Evolutionary conservation across 2,329 filamentous ascomycete genomes (phyloP).

Genomic region (Remersonia thermophila): DNA sequence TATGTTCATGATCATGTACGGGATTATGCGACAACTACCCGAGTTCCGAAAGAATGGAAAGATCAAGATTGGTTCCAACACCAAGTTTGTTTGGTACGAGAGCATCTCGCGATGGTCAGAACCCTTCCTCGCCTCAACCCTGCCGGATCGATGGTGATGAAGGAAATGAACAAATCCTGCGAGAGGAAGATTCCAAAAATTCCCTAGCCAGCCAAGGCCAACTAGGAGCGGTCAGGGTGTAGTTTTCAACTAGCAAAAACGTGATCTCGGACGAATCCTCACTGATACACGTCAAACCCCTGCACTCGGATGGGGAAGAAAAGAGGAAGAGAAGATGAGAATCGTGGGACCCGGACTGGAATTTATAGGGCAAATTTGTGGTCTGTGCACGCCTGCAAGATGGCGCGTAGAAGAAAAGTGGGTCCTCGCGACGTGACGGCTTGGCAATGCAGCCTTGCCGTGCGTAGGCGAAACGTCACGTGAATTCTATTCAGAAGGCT

Average conservation of each 20-base stretch:
- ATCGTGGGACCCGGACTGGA: not conserved
- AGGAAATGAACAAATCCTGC: constrained; percentile 28
- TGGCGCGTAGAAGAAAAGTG: no score
- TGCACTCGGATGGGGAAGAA: constrained; percentile 51
- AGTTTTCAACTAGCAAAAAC: constrained; percentile 91
- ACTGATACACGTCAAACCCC: constrained; percentile 73
- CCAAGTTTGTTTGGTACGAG: no score
- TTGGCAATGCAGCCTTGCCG: no score
- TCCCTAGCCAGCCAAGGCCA: constrained; percentile 59
- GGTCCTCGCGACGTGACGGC: no score
- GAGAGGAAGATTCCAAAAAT: constrained; percentile 55
- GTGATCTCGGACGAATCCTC: constrained; percentile 78
- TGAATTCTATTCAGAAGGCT: no score
- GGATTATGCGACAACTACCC: no score
- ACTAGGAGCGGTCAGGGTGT: constrained; percentile 62
- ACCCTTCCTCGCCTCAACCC: constrained; percentile 15
- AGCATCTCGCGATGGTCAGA: no score
- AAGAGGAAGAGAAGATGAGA: constrained; percentile 22
- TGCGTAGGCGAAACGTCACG: no score
- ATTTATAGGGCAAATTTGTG: constrained; percentile 4
- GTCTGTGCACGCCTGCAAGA: constrained; percentile 14
- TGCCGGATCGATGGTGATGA: constrained; percentile 31
- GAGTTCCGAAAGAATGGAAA: no score
- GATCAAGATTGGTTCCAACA: no score
- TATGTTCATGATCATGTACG: no score